Conservation (phyloP, 23 red algal genomes). For the Gracilaria caudata region DNA sequence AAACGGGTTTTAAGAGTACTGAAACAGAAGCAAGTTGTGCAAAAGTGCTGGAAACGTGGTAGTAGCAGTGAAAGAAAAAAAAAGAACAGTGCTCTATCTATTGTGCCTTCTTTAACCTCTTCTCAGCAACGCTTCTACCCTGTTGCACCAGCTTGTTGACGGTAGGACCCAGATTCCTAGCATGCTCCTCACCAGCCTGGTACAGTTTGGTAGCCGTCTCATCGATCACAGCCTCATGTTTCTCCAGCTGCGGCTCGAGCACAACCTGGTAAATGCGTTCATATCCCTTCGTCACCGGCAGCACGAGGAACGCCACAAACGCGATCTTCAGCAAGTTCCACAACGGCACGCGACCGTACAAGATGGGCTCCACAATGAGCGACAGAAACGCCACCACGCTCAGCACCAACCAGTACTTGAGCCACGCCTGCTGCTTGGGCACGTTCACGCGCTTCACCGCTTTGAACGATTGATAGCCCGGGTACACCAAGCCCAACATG, state of each 20-base stretch:
- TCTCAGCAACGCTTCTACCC: slow-evolving; percentile 26
- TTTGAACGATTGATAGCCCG: slow-evolving; percentile 84
- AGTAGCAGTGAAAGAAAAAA: not conserved
- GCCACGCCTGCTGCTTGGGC: slow-evolving; percentile 58
- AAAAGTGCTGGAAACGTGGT: not conserved
- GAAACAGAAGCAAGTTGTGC: not conserved
- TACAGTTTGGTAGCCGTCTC: slow-evolving; percentile 52
- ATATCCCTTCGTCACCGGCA: slow-evolving; percentile 64
- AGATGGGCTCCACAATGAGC: slow-evolving; percentile 64
- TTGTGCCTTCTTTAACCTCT: slow-evolving; percentile 47
- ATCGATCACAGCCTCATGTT: slow-evolving; percentile 74
- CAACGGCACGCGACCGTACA: slow-evolving; percentile 55
- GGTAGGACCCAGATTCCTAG: slow-evolving; percentile 45
- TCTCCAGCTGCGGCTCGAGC: slow-evolving; percentile 68
- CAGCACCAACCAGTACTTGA: slow-evolving; percentile 80
- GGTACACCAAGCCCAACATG: slow-evolving; percentile 49
- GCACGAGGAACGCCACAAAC: slow-evolving; percentile 57
- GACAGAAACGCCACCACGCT: slow-evolving; percentile 45
- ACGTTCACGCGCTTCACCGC: slow-evolving; percentile 67
- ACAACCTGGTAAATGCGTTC: slow-evolving; percentile 64
- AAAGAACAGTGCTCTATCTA: not conserved
- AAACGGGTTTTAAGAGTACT: not conserved
- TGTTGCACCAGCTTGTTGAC: slow-evolving; percentile 45
- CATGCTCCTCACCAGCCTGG: slow-evolving; percentile 58
- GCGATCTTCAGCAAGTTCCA: slow-evolving; percentile 71